These are phyloP conservation scores for Pleurotus giganteus DNA, from an alignment of 768 basidiomycete species.

Conservation along the genomic window DNA sequence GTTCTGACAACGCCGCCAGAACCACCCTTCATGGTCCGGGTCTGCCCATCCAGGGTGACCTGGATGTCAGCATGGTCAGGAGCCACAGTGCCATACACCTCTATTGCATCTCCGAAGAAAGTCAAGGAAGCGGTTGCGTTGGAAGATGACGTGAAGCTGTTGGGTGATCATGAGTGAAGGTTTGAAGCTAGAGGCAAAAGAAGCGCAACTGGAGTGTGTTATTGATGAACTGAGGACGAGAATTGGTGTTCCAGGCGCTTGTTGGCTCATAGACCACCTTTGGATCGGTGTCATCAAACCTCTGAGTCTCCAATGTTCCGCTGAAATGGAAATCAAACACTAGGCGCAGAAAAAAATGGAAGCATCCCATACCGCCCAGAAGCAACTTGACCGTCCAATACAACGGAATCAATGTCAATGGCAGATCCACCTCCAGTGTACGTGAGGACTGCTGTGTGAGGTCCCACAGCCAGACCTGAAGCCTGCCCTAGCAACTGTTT, in stretches of 20 bases:
- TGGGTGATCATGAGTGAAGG: neutral
- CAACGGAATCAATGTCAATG: slow-evolving; percentile 51
- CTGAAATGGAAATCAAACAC: slow-evolving; percentile 14
- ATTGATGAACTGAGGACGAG: slow-evolving; percentile 28
- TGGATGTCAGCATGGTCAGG: slow-evolving; percentile 48
- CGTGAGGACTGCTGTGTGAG: slow-evolving; percentile 46
- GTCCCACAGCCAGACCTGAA: slow-evolving; percentile 40
- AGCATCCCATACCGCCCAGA: slow-evolving; percentile 30
- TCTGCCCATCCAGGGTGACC: slow-evolving; percentile 42
- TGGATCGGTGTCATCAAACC: slow-evolving; percentile 41
- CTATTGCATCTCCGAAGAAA: slow-evolving; percentile 53
- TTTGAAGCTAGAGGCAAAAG: neutral
- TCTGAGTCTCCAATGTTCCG: slow-evolving; percentile 24
- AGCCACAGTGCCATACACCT: slow-evolving; percentile 50
- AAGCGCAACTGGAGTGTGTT: slow-evolving; percentile 42
- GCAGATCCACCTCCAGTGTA: slow-evolving; percentile 35
- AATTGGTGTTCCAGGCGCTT: slow-evolving; percentile 33
- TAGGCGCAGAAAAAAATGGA: neutral
- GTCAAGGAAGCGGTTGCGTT: slow-evolving; percentile 40
- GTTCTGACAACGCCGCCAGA: slow-evolving; percentile 28
- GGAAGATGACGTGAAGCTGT: slow-evolving; percentile 39
- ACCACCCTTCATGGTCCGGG: slow-evolving; percentile 31
- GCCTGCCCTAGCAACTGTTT: slow-evolving; percentile 42
- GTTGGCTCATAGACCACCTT: slow-evolving; percentile 38
- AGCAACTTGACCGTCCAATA: slow-evolving; percentile 39